Percentiles rank a stretch among this genome's conserved stretches.
These are phyloP conservation scores for Ophiognomonia clavigignenti-juglandacearum DNA, from an alignment of 2,329 filamentous ascomycete species.

Conservation along the genomic window DNA sequence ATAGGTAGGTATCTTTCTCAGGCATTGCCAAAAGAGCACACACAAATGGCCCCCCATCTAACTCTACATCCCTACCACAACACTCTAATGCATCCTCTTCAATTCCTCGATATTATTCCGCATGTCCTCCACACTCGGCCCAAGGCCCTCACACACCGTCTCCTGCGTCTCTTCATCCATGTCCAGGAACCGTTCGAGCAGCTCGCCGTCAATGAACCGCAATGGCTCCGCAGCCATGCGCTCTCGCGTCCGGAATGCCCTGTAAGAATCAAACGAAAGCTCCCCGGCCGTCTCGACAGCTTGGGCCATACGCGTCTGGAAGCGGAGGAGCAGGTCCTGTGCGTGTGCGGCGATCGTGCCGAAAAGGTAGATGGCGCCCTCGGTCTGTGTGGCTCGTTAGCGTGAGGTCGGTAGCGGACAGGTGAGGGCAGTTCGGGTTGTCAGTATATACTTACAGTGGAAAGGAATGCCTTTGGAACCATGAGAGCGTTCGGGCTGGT, in stretches of 20 bases:
- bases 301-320: slow-evolving; percentile 68
- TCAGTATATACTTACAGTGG: slow-evolving; percentile 79
- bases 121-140: slow-evolving; percentile 58
- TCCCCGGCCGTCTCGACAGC: slow-evolving; percentile 65
- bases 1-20: too few species aligned
- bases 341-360: slow-evolving; percentile 68
- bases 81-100: slow-evolving; percentile 52
- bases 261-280: slow-evolving; percentile 71
- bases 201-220: slow-evolving; percentile 87
- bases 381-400: slow-evolving; percentile 53
- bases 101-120: slow-evolving; percentile 58
- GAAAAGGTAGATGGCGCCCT: slow-evolving; percentile 88
- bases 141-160: slow-evolving; percentile 49
- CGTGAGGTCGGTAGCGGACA: too few species aligned
- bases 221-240: slow-evolving; percentile 70
- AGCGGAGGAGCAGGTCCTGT: slow-evolving; percentile 74
- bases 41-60: too few species aligned
- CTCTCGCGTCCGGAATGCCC: slow-evolving; percentile 74
- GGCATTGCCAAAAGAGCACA: too few species aligned
- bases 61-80: too few species aligned
- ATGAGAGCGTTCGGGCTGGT: slow-evolving; percentile 62
- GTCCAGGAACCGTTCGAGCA: slow-evolving; percentile 81
- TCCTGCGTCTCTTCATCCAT: slow-evolving; percentile 54
- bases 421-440: too few species aligned
- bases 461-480: slow-evolving; percentile 79